Conservation (phyloP, 1,284 basidiomycete genomes). For the Ceratobasidium theobromae region DNA sequence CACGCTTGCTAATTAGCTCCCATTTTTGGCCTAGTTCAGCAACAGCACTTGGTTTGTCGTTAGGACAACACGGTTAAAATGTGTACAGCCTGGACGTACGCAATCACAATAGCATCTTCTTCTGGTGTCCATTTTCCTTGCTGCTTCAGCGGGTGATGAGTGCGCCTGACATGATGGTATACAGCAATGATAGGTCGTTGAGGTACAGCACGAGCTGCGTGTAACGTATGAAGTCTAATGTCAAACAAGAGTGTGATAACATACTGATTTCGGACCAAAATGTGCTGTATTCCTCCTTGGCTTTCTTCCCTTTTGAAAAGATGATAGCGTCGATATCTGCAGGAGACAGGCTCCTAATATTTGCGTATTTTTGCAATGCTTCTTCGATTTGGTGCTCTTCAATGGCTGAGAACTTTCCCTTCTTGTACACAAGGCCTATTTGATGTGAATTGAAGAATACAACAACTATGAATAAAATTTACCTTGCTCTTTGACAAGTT, state of each 20-base stretch:
- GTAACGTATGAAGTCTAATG: slow-evolving; percentile 31
- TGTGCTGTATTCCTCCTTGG: slow-evolving; percentile 51
- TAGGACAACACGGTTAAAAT: background rate
- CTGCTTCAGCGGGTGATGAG: slow-evolving; percentile 63
- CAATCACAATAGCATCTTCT: slow-evolving; percentile 65
- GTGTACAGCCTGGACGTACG: slow-evolving; percentile 48
- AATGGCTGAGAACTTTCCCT: slow-evolving; percentile 76
- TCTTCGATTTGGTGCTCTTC: slow-evolving; percentile 65
- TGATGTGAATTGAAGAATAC: slow-evolving; percentile 27
- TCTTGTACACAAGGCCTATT: slow-evolving; percentile 75
- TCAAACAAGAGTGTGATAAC: slow-evolving; percentile 40
- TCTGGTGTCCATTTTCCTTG: slow-evolving; percentile 69
- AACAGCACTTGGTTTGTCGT: slow-evolving; percentile 55
- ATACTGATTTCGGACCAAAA: slow-evolving; percentile 79
- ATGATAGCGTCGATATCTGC: slow-evolving; percentile 51
- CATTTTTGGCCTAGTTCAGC: slow-evolving; percentile 69
- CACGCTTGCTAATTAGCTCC: slow-evolving; percentile 67
- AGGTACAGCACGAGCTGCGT: slow-evolving; percentile 63
- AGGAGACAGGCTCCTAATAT: slow-evolving; percentile 47
- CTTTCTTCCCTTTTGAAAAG: slow-evolving; percentile 61
- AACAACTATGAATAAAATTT: slow-evolving; percentile 11
- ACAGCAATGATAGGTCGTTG: slow-evolving; percentile 76
- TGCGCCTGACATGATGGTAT: slow-evolving; percentile 74
- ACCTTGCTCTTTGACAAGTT: slow-evolving; percentile 69
- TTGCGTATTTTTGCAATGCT: slow-evolving; percentile 64